Conservation (phyloP, 768 basidiomycete species). For the Hysterangium stoloniferum region DNA sequence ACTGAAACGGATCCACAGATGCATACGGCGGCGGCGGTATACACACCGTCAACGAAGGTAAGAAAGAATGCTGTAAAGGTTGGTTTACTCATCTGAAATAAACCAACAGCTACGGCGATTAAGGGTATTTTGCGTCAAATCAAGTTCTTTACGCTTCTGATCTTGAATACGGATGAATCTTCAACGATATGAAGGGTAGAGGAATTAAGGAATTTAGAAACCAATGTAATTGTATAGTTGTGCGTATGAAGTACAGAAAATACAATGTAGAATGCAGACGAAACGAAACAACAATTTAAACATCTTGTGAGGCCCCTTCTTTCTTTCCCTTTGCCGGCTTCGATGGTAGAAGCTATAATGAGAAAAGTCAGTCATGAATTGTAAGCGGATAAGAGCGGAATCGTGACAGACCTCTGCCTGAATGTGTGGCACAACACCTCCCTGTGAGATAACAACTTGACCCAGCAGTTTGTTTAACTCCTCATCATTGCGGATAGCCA, state of each 20-base stretch:
- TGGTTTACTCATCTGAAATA: too few species aligned
- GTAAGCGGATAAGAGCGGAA: neutral
- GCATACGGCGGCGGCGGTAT: constrained; percentile 17
- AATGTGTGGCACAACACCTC: constrained; percentile 65
- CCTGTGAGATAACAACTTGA: constrained; percentile 64
- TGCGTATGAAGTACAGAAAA: neutral
- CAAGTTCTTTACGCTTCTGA: constrained; percentile 54
- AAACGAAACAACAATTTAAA: constrained; percentile 26
- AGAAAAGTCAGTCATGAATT: neutral
- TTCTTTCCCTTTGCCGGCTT: constrained; percentile 39
- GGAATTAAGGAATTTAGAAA: neutral
- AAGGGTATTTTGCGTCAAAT: constrained; percentile 56
- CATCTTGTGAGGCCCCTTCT: constrained; percentile 36
- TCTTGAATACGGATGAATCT: constrained; percentile 63
- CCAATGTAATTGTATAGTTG: neutral
- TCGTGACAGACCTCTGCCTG: constrained; percentile 30
- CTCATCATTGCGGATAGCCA: constrained; percentile 71
- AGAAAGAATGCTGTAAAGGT: constrained; percentile 16
- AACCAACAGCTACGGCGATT: constrained; percentile 35
- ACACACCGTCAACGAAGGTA: constrained; percentile 73
- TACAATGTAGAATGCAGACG: neutral
- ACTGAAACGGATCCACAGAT: neutral
- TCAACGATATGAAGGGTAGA: neutral
- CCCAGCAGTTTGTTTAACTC: constrained; percentile 56
- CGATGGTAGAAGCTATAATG: constrained; percentile 34